Base-by-base conservation (phyloP, 495 filamentous ascomycete species). In the Xylaria flabelliformis region DNA sequence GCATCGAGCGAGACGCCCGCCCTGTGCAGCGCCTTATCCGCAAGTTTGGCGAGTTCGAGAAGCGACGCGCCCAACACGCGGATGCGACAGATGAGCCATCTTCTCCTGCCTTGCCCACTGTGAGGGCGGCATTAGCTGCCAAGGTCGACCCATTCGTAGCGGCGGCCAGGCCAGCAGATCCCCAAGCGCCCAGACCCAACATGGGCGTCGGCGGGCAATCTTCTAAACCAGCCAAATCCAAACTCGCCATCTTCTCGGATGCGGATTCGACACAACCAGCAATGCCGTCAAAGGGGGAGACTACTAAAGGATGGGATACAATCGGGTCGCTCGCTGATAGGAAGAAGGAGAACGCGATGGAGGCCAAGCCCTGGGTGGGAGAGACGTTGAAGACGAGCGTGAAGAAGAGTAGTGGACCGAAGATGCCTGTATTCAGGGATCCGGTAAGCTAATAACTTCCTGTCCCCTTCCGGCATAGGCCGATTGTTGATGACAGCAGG, bases 341-440 rank as follows among this genome's bases (percentile, higher is more conserved):
- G 58, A 97, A 92, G 83, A 98, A 98, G 86, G 96, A 99, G 80
- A 99, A 99, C 73, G 85, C 86, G 29, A 82, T 95, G 75, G 94
- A 95, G 80, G 88, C 94, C 21, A 94, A 90, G 81, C 94, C 95
- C 21, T 98, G 94, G 95, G 91, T 86, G 24, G 96, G 96, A 41
- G 94, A 98, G 83, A 97, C 91, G 44, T 81, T 98, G 82, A 94
- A 96, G 81, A 91, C 90, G 21, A 92, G 92, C 21, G 96, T 93
- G 77, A 94, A 92, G 79, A 88, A 91, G 76, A 88, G 82, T 69
- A 91, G 88, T 58, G 86, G 85, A 42, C 86, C 92, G 63, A 99
- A 98, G 85, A 89, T 99, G 89, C 84, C 91, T 76, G 88, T 98
- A 24, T 99, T 97, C 87, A 94, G 94, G 84, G 96, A 99, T 86